These are phyloP conservation scores for Citrus sinensis DNA, from an alignment of 345 rosid genomes.

Conservation along the genomic window DVS_A1.0 CM039162.1:20886001-20886500, in stretches of 20 bases:
- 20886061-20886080: no score
- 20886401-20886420: no score
- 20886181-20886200: slow-evolving; percentile 65
- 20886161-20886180: slow-evolving; percentile 55
- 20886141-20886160: not conserved
- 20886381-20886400: slow-evolving; percentile 73
- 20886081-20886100: no score
- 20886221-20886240: slow-evolving; percentile 76
- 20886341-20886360: not conserved
- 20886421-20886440: no score
- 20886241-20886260: slow-evolving; percentile 85
- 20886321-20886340: not conserved
- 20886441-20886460: no score
- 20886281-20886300: slow-evolving; percentile 65
- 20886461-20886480: no score
- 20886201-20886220: slow-evolving; percentile 68
- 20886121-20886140: not conserved
- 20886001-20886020: no score
- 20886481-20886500: no score
- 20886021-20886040: no score
- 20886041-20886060: no score
- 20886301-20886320: not conserved
- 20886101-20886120: no score
- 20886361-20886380: slow-evolving; percentile 54
- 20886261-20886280: slow-evolving; percentile 72